A percentile compares a stretch with the other conserved stretches of the same genome.
Evolutionary conservation across 768 basidiomycete species (phyloP).

Genomic region (Boletus pseudopeckii): DNA sequence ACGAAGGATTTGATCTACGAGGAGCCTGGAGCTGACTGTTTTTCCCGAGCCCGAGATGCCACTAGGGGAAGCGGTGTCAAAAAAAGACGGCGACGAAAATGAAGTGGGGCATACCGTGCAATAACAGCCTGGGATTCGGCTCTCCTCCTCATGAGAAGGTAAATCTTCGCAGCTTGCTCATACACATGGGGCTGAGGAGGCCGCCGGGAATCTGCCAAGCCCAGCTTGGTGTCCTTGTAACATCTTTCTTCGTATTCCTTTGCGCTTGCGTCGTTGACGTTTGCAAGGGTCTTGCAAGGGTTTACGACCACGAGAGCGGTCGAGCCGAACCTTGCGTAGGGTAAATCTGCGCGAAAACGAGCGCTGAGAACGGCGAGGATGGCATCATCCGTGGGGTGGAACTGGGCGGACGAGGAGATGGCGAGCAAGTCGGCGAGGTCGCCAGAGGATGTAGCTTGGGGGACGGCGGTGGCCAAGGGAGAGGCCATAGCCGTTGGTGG

Average conservation of each 20-base stretch:
- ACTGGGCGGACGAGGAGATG: conserved; percentile 35
- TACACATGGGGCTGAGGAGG: conserved; percentile 58
- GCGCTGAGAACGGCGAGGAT: conserved; percentile 52
- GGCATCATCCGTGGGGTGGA: conserved; percentile 55
- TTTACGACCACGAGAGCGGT: conserved; percentile 56
- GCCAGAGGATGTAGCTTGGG: conserved; percentile 42
- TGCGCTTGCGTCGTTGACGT: conserved; percentile 54
- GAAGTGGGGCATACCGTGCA: conserved; percentile 41
- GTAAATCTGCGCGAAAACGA: conserved; percentile 56
- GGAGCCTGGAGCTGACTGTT: conserved; percentile 46
- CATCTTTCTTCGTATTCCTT: conserved; percentile 53
- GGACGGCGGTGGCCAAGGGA: conserved; percentile 26
- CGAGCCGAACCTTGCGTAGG: conserved; percentile 49
- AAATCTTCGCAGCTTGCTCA: conserved; percentile 59
- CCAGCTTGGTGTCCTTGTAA: conserved; percentile 51
- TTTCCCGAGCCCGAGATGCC: conserved; percentile 67
- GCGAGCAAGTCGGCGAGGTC: conserved; percentile 48
- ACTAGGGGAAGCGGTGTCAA: conserved; percentile 32
- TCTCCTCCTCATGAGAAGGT: conserved; percentile 54
- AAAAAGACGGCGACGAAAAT: conserved; percentile 6
- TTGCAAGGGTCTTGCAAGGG: conserved; percentile 55
- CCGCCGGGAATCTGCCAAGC: conserved; percentile 34
- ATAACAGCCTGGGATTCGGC: conserved; percentile 53
- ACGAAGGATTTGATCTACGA: conserved; percentile 57
- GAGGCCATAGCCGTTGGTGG: conserved; percentile 39